Percentiles rank a stretch among this genome's conserved stretches.
Conservation (phyloP, 176 grass and related monocot species). For the Neostapfia colusana region DNA sequence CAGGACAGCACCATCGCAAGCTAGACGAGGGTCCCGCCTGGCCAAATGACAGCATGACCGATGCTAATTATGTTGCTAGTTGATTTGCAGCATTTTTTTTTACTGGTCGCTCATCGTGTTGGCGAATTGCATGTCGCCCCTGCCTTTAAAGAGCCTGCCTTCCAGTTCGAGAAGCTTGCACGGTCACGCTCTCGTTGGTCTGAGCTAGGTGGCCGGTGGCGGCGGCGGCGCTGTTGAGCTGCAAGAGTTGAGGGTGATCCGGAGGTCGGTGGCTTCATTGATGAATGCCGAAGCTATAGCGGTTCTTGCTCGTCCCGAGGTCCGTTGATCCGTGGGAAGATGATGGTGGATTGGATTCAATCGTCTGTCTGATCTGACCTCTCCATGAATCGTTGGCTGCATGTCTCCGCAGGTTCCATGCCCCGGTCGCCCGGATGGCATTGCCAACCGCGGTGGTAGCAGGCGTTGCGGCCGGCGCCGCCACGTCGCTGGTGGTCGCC, state of each 20-base stretch:
- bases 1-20: background rate
- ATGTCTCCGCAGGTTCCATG: constrained; percentile 58
- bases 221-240: background rate
- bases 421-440: constrained; percentile 67
- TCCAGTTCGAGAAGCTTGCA: background rate
- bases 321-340: background rate
- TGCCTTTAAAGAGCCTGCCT: constrained; percentile 41
- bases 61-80: background rate
- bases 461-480: constrained; percentile 49
- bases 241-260: constrained; percentile 3
- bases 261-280: constrained; percentile 42
- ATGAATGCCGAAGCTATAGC: constrained; percentile 55
- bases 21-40: background rate
- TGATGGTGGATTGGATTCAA: background rate
- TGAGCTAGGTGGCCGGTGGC: background rate
- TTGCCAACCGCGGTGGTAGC: constrained; percentile 66
- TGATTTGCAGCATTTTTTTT: background rate
- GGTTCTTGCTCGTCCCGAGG: constrained; percentile 36
- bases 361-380: background rate
- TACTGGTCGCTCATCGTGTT: background rate
- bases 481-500: constrained; percentile 35
- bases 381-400: background rate
- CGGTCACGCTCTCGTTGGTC: background rate
- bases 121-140: background rate
- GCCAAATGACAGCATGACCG: background rate